A percentile compares a stretch with the other conserved stretches of the same genome.
phyloP scores from a whole-genome alignment of 768 basidiomycete genomes.

The Mycena capillaripes region DNA sequence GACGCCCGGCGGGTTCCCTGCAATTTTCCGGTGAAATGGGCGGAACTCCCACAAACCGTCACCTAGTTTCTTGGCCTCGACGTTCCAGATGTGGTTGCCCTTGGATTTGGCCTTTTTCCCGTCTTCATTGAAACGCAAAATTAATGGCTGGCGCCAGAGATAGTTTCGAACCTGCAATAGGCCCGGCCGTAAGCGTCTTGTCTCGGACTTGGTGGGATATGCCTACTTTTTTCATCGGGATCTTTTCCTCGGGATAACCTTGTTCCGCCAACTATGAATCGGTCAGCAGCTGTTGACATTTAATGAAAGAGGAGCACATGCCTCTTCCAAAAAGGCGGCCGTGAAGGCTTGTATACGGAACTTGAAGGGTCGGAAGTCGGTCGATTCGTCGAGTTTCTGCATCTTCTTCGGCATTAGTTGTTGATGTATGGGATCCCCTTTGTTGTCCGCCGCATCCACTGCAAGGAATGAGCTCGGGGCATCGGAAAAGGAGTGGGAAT shows the following conservation, averaged over 20 bases:
- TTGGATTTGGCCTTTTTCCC: conserved; percentile 99
- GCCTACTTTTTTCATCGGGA: conserved; percentile 95
- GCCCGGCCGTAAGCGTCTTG: conserved; percentile 26
- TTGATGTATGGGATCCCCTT: conserved; percentile 98
- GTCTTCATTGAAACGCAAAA: conserved; percentile 98
- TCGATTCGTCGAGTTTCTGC: conserved; percentile 95
- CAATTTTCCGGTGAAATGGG: conserved; percentile 89
- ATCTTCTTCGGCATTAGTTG: conserved; percentile 99
- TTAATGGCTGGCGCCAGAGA: conserved; percentile 94
- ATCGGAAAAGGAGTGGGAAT: conserved; percentile 38
- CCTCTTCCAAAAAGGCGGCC: conserved; percentile 94
- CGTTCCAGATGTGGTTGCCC: conserved; percentile 99
- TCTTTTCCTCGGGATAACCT: conserved; percentile 93
- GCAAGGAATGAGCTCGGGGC: conserved; percentile 33
- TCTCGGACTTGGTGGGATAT: conserved; percentile 25
- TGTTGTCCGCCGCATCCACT: conserved; percentile 95
- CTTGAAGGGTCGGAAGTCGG: conserved; percentile 98
- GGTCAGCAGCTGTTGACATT: not conserved
- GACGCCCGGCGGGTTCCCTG: conserved; percentile 84
- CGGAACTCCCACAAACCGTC: conserved; percentile 90
- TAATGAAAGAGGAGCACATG: conserved; percentile 48
- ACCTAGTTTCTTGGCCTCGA: conserved; percentile 88
- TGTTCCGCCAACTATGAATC: conserved; percentile 76
- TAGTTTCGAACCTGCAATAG: conserved; percentile 90
- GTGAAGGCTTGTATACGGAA: conserved; percentile 99